Base-by-base conservation (phyloP, 192 early-diverging fungal genomes). In the Umbelopsis ramanniana region DNA sequence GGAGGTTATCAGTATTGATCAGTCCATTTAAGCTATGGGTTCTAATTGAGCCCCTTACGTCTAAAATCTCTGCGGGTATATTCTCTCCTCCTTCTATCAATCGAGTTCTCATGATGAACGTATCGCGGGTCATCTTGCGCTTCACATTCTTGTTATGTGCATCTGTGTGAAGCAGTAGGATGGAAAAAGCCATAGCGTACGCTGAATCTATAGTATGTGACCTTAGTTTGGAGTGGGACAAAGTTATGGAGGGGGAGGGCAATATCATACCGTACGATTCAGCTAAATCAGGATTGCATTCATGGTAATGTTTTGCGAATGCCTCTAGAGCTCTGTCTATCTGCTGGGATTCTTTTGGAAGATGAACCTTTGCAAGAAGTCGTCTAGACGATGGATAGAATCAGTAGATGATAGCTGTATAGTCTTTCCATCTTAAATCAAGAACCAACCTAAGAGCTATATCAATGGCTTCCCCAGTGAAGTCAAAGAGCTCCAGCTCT, bases 101-200 rank as follows among this genome's bases (percentile, higher is more conserved):
- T 68, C 86, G 87, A 23, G 90, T 89, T 46, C 87, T 89, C 69
- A 80, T 79, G 46, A 94, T 86, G 72, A 94, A 95, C 68, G 92
- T 89, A 9, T 88, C 83, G 80, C 91, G 93, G n/a, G 83, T 88
- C 88, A 95, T 95, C 76, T 94, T 94, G 47, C 88, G 86, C 46
- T 85, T 84, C 22, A 94, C 88, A 54, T 86, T 86, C 46, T 91
- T 91, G 74, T 95, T 95, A 79, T 94, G 93, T 10, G 93, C 92
- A 75, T 95, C 94, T 1, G 93, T 93, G 76, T 95, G 93, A 52
- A 95, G 86, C 68, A 95, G 81, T 66, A 95, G 82, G 15, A 95
- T 82, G 7, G 93, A 92, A 79, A 92, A 95, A 9, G 94, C 87
- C 38, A 94, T 78, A 15, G 91, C 84, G 73, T 95, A 93, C 38